Base-by-base conservation (phyloP, 495 filamentous ascomycete genomes). In the Penicillium roqueforti region DNA sequence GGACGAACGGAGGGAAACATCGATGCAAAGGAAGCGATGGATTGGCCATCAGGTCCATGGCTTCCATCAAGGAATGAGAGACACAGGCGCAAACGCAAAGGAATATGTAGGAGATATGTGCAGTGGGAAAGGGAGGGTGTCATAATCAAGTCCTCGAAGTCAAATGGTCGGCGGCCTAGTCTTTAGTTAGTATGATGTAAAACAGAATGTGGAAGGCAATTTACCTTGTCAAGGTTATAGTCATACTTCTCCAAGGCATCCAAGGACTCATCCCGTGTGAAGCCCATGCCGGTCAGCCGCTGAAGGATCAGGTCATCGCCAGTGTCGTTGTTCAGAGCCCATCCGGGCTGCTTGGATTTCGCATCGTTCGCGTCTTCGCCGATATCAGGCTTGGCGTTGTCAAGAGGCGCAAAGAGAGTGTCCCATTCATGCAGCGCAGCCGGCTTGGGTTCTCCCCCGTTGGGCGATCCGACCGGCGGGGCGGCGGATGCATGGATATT, bases 171-270 rank as follows among this genome's bases (percentile, higher is more conserved):
- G 62, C 74, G 22, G 74, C 74, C 74, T 77, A 36, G 18, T 42
- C 37, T 32, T 32, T 6, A 48, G 39, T 56, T 22, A 57, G 41
- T 54, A 10, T 16, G 7, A 41, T 34, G 44, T 16, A 34, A 50
- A 32, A 42, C 26, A 25, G 4, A 16, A 42, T 39, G 34, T 34
- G 38, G 44, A 45, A 37, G n/a, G 31, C 19, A 65, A 71, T 84
- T 76, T 76, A 96, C 93, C 85, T 90, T 88, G 67, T 95, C 91
- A 63, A 96, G 77, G 72, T 97, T 92, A 70, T 96, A 96, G 66
- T 96, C 92, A 70, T 85, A 93, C 69, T 91, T 92, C 77, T 97
- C 93, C 65, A 98, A 71, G 31, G 93, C 93, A 50, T 75, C 77
- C 28, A 97, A 75, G n/a, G 89, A 87, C 40, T 88, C 85, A 6